Evolutionary conservation across 148 eudicot species (phyloP), one percentile per base, ranked within the genome.

Genomic region (Rhododendron vialii): DNA sequence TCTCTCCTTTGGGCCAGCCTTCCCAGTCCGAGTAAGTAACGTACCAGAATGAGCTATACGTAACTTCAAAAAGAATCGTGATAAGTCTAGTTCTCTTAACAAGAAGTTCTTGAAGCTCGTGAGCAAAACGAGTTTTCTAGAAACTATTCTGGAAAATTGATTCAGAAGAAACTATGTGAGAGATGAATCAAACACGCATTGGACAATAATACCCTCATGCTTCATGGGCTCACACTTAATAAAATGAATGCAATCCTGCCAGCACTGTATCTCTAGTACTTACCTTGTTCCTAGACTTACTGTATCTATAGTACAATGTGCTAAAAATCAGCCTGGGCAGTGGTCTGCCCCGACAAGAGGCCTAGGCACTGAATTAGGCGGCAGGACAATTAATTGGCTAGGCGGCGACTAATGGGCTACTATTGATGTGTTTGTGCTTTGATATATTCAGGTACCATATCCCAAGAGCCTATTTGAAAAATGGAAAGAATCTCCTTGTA

Each of bases 1-100:
- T 87, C 17, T 90, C 97, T 3, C 91, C 95, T 77, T 88, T 91
- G n/a, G 86, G 87, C 0, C 85, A 86, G 63, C 98, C 99, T 67
- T 88, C 97, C 63, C 99, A 96, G 86, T 85, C 89, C 82, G 98
- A 95, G 99, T 96, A 94, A 90, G 95, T 55, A 48, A 35, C 45
- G 2, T 24, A 41, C 74, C 33, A 67, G 15, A 67, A 26, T 26
- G 74, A 10, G 1, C 17, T 26, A 67, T 26, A 11, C 74, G 13
- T 26, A 26, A 28, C 15, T 67, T 26, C 1, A 3, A 55, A 53
- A 55, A 3, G 28, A 63, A 24, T 63, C 12, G 30, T 65, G 71
- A 61, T 22, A 61, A 61, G 69, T 61, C 3, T 61, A 61, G 26
- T 61, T 6, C 10, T 22, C 26, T 61, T 61, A 61, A 61, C 1